A percentile compares a stretch with the other conserved stretches of the same genome.
Evolutionary conservation across 805 yeast genomes (phyloP).

Genomic region (Candida maltosa): DNA sequence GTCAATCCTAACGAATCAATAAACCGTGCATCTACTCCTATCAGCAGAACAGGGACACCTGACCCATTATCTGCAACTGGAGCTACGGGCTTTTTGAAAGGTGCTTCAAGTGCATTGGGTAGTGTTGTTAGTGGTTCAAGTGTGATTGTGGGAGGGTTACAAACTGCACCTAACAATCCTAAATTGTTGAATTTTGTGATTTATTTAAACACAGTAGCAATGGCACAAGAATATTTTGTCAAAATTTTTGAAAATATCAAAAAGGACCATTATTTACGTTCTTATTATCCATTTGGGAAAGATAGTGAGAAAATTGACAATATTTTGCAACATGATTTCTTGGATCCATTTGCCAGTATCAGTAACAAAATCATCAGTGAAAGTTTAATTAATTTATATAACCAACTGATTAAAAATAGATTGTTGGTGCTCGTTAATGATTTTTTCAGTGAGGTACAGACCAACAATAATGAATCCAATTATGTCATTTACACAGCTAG

Average conservation of each 20-base stretch:
- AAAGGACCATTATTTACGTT: constrained; percentile 18
- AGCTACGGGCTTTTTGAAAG: constrained; percentile 36
- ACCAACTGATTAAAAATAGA: constrained; percentile 45
- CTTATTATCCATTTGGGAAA: constrained; percentile 33
- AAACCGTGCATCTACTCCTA: constrained; percentile 14
- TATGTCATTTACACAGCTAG: constrained; percentile 27
- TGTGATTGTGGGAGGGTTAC: constrained; percentile 18
- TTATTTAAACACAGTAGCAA: constrained; percentile 68
- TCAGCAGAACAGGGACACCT: constrained; percentile 30
- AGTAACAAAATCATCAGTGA: constrained; percentile 41
- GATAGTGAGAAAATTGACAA: constrained; percentile 30
- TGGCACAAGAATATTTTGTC: constrained; percentile 56
- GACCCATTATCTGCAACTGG: constrained; percentile 19
- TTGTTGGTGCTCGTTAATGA: constrained; percentile 42
- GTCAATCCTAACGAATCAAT: constrained; percentile 7
- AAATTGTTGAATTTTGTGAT: constrained; percentile 60
- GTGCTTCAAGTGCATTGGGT: constrained; percentile 43
- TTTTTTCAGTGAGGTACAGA: constrained; percentile 39
- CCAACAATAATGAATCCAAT: constrained; percentile 24
- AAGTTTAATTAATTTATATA: constrained; percentile 46
- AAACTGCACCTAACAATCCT: constrained; percentile 33
- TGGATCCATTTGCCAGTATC: constrained; percentile 27
- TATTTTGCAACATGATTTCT: constrained; percentile 28
- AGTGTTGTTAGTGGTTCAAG: constrained; percentile 34
- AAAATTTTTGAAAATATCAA: constrained; percentile 47